Evolutionary conservation across 169 alveolate genomes (phyloP), one percentile per base, ranked within the genome.

Genomic region (Plasmodium inui): DNA sequence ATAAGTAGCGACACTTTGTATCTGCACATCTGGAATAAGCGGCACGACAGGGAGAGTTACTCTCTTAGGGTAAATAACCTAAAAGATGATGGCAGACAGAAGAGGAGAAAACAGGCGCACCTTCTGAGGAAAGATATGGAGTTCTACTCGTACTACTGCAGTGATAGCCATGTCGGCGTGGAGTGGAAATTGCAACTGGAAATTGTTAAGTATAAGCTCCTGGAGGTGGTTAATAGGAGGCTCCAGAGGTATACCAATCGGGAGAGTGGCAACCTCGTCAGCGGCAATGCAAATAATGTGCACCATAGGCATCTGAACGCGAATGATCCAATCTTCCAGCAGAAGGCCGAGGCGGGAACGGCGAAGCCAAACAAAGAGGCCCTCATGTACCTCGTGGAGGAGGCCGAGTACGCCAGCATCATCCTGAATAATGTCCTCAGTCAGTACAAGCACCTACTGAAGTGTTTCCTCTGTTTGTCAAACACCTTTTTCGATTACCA

Each of bases 101-200:
- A 34, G 76, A 70, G 76, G 32, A 83, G 72, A n/a, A 50, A 44
- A 9, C 9, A 37, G 12, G 30, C 9, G 0, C 53, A 22, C 22
- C 17, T 44, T 5, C 1, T 84, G 26, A 46, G 22, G 6, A 84
- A 73, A 5, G 46, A 72, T 44, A 84, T 84, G 3, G 61, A 84
- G 37, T 41, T 10, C 10, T 46, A 73, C 79, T 84, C 93, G 4
- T 74, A 84, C 41, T 72, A 71, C 61, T 72, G 84, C 37, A 41
- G 79, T 34, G 84, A 46, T 30, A 50, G 34, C 14, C 41, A 30
- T 4, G 14, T 57, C 26, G 93, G 93, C 4, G 55, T 12, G n/a
- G 93, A 84, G 39, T 84, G 93, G 93, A 84, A 84, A 39, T 3
- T 71, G 1, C 93, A 84, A 30, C 34, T 84, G 10, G 93, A 84